Evolutionary conservation across 257 asterid genomes (phyloP), one percentile per base, ranked within the genome.

Genomic region (Jacaranda copaia): DNA sequence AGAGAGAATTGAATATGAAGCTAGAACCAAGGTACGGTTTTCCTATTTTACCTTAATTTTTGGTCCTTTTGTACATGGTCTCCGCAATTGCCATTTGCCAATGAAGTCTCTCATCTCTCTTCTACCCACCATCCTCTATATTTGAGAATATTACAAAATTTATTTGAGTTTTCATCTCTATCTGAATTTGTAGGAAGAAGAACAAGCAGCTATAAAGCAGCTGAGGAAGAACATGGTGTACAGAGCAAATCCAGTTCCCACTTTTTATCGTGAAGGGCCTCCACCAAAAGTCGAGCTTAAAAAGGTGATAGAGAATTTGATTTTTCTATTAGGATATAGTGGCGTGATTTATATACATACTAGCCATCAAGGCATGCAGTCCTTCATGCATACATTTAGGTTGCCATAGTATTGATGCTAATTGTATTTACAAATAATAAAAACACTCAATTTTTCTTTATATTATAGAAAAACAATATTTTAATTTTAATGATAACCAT

Each of bases 241-340:
- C 83, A 92, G 84, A 91, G 99, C 99, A 66, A 92, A 94, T 75
- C 98, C 99, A 67, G 98, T 94, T 83, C 98, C 99, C 71, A 92
- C 39, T 77, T 94, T 94, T 85, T 94, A 94, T 78, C 90, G 83
- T 9, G 99, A 92, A 84, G 99, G 97, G 53, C 98, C 99, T 69
- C 97, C 98, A 39, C 97, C 98, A 12, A 94, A 89, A 83, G 87
- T 67, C 59, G 98, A 94, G 87, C 95, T 92, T 43, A 94, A 88
- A 81, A 94, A 94, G 99, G 98, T 94, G 86, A 69, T 43, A 9
- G 2, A 46, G 12, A 43, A 35, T 43, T 38, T 51, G n/a, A 51
- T 7, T 19, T 69, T n/a, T 16, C 69, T 57, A 42, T 25, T 79
- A 65, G 57, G 56, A 5, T 9, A 58, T 59, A 56, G 58, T 73